phyloP scores from a whole-genome alignment of 148 eudicot genomes.

The Pharnaceum exiguum region DNA sequence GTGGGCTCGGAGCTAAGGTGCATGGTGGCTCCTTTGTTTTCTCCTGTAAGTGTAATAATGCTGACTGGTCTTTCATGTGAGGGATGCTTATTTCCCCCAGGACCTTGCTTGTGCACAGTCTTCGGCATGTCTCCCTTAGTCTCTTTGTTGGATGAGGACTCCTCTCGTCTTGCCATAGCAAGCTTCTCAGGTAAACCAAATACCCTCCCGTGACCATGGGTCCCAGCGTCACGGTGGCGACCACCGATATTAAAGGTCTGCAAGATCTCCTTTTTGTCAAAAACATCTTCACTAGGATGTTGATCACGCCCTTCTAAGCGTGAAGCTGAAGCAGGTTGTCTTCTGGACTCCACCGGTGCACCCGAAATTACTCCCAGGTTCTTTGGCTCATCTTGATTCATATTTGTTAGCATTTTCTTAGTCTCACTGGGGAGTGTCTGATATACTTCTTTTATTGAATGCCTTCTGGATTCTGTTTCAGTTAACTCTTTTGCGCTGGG shows the following conservation, averaged over 20 bases:
- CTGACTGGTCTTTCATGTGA: constrained; percentile 32
- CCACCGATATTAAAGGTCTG: not conserved
- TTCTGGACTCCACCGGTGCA: not conserved
- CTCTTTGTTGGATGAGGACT: constrained; percentile 38
- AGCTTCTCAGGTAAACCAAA: constrained; percentile 15
- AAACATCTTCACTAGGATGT: constrained; percentile 10
- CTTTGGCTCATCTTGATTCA: constrained; percentile 8
- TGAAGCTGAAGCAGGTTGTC: constrained; percentile 6
- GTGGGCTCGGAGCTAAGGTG: constrained; percentile 36
- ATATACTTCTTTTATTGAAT: constrained; percentile 3
- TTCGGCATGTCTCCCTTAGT: constrained; percentile 40
- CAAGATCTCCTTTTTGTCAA: constrained; percentile 20
- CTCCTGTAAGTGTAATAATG: constrained; percentile 69
- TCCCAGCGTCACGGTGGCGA: constrained; percentile 2
- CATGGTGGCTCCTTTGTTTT: constrained; percentile 79
- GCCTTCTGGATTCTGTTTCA: constrained; percentile 8
- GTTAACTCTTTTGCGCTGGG: constrained; percentile 6
- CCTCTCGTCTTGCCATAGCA: constrained; percentile 10
- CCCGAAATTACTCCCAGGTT: constrained; percentile 8
- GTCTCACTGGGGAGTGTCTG: constrained; percentile 20
- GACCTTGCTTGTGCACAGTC: constrained; percentile 33
- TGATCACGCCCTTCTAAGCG: not conserved
- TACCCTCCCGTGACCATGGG: constrained; percentile 13
- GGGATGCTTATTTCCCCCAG: constrained; percentile 24
- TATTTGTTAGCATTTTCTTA: constrained; percentile 2